A percentile compares a stretch with the other conserved stretches of the same genome.
phyloP scores from a whole-genome alignment of 306 rosid species.

The Trichosanthes truncata region DNA sequence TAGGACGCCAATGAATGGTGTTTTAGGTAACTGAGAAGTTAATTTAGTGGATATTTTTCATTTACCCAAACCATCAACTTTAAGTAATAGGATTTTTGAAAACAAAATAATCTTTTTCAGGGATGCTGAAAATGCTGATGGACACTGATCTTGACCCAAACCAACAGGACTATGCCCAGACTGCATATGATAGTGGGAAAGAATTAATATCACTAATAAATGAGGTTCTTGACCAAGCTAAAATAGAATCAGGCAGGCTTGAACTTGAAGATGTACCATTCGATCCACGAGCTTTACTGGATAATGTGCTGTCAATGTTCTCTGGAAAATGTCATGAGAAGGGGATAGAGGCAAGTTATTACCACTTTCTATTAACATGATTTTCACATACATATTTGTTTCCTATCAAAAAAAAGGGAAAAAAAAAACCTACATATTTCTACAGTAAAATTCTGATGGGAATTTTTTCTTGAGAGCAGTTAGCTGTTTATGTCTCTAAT shows the following conservation, averaged over 20 bases:
- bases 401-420: no score
- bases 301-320: constrained; percentile 64
- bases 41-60: constrained; percentile 7
- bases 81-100: constrained; percentile 9
- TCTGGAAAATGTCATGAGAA: constrained; percentile 61
- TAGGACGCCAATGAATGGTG: constrained; percentile 98
- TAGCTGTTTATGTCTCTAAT: constrained; percentile 81
- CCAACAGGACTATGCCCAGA: constrained; percentile 75
- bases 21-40: constrained; percentile 53
- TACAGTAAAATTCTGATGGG: constrained; percentile 15
- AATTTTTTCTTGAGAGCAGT: constrained; percentile 43
- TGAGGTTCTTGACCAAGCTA: constrained; percentile 96
- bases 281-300: constrained; percentile 65
- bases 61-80: constrained; percentile 5
- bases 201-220: constrained; percentile 78
- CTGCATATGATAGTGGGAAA: constrained; percentile 78
- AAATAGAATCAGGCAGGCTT: constrained; percentile 87
- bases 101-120: constrained; percentile 30
- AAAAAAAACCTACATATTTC: not conserved
- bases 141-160: constrained; percentile 74
- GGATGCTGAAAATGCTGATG: constrained; percentile 97
- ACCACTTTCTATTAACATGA: not conserved
- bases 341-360: constrained; percentile 54
- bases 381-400: not conserved
- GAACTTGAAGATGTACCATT: constrained; percentile 87